Percentiles rank a stretch among this genome's conserved stretches.
Conservation (phyloP, 2,329 filamentous ascomycete genomes). For the Scedosporium minutisporum region DNA sequence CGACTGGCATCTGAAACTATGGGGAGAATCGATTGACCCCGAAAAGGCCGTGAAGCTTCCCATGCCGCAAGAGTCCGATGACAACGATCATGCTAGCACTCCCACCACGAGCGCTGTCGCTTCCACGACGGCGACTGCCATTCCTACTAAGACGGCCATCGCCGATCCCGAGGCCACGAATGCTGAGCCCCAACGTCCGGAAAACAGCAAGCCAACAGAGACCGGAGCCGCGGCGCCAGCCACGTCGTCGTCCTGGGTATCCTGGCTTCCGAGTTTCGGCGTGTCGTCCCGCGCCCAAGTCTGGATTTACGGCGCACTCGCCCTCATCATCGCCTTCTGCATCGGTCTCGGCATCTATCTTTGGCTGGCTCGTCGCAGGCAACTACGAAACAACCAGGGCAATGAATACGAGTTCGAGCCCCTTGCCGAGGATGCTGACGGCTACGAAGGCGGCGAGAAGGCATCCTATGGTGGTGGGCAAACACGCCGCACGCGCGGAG, state of each 20-base stretch:
- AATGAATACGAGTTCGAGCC: slow-evolving; percentile 94
- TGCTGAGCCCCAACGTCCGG: slow-evolving; percentile 19
- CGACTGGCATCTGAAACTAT: slow-evolving; percentile 91
- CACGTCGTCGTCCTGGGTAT: slow-evolving; percentile 62
- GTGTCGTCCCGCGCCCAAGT: slow-evolving; percentile 77
- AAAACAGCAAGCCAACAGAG: slow-evolving; percentile 12
- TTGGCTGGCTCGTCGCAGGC: slow-evolving; percentile 67
- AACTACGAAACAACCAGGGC: slow-evolving; percentile 62
- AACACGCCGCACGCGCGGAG: slow-evolving; percentile 53
- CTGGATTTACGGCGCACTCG: slow-evolving; percentile 85
- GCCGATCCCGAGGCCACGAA: slow-evolving; percentile 20
- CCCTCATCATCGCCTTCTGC: slow-evolving; percentile 81
- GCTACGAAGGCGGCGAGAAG: slow-evolving; percentile 30
- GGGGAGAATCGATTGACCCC: slow-evolving; percentile 78
- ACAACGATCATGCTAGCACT: slow-evolving; percentile 66
- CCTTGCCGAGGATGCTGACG: slow-evolving; percentile 69
- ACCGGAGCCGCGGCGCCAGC: slow-evolving; percentile 18
- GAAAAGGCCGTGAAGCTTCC: slow-evolving; percentile 65
- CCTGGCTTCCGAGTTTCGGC: slow-evolving; percentile 84
- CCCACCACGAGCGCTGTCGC: slow-evolving; percentile 40
- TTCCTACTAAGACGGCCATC: slow-evolving; percentile 12
- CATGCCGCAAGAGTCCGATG: slow-evolving; percentile 73
- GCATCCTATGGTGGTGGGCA: slow-evolving; percentile 34
- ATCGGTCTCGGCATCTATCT: slow-evolving; percentile 71
- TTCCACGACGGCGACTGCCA: slow-evolving; percentile 24